A percentile compares a stretch with the other conserved stretches of the same genome.
These are phyloP conservation scores for Pythium rhizo-oryzae DNA, from an alignment of 352 stramenopile genomes.

Conservation along the genomic window DNA sequence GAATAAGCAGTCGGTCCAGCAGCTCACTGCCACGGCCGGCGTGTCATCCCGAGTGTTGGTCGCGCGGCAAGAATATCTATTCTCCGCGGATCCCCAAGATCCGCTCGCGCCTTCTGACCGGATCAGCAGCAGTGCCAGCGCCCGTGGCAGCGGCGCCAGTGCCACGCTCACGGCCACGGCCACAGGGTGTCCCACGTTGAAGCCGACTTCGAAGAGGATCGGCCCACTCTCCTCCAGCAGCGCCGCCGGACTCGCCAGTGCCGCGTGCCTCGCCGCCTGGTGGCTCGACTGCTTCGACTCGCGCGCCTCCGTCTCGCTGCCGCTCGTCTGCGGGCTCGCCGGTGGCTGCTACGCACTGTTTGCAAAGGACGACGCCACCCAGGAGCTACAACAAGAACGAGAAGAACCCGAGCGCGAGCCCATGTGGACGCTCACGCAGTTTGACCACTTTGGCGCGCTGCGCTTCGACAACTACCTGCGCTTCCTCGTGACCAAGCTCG, in stretches of 20 bases:
- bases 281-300: conserved; percentile 1
- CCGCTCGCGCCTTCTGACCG: conserved; percentile 9
- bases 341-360: neutral
- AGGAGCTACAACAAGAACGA: neutral
- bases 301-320: neutral
- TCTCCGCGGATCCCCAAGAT: neutral
- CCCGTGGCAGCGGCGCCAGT: too few species aligned
- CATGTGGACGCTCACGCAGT: conserved; percentile 25
- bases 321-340: conserved; percentile 8
- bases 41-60: conserved; percentile 20
- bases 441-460: conserved; percentile 23
- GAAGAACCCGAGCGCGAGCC: conserved; percentile 1
- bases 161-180: neutral
- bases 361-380: neutral
- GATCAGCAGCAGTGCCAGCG: neutral
- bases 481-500: conserved; percentile 25
- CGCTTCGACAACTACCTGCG: conserved; percentile 23
- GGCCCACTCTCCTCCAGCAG: neutral
- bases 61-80: conserved; percentile 14
- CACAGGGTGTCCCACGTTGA: neutral
- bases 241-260: neutral
- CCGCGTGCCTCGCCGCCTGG: neutral
- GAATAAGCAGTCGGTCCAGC: neutral
- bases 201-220: conserved; percentile 16
- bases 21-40: neutral